A percentile compares a stretch with the other conserved stretches of the same genome.
Conservation (phyloP, 345 rosid genomes). For the Eucalyptus curtisii region DNA sequence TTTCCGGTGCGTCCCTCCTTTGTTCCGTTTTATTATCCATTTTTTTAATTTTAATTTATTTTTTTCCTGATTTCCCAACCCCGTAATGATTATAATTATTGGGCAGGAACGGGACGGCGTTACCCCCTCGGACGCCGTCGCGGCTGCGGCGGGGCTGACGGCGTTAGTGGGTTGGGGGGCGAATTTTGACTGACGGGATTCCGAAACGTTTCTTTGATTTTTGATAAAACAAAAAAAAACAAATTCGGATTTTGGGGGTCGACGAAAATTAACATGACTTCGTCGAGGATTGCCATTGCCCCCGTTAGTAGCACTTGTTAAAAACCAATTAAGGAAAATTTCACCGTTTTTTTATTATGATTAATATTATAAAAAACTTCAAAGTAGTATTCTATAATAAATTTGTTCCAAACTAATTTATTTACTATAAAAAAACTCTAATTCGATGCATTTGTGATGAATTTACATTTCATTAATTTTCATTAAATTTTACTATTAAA, state of each 20-base stretch:
- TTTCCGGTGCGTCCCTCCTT: slow-evolving; percentile 4
- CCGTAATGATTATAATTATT: not conserved
- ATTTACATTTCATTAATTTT: too few relatives aligned
- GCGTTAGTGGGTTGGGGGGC: not conserved
- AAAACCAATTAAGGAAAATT: not conserved
- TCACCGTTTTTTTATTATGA: not conserved
- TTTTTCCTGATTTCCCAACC: not conserved
- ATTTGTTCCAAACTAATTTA: too few relatives aligned
- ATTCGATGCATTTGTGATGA: accelerated
- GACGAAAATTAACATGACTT: not conserved
- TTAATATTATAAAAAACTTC: not conserved
- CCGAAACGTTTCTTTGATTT: not conserved
- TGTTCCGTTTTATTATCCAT: not conserved
- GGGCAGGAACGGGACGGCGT: slow-evolving; percentile 9
- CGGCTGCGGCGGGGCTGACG: slow-evolving; percentile 16
- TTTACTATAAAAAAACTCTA: too few relatives aligned
- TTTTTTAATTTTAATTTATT: not conserved
- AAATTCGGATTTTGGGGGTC: not conserved
- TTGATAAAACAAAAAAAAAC: not conserved
- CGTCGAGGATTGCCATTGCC: not conserved
- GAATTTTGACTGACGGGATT: not conserved
- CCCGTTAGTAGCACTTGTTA: not conserved
- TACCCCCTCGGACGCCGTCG: slow-evolving; percentile 20
- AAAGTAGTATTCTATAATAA: too few relatives aligned
- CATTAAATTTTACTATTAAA: too few relatives aligned